Percentiles rank a stretch among this genome's conserved stretches.
Conservation (phyloP, 345 rosid species). For the Draba incana region DNA sequence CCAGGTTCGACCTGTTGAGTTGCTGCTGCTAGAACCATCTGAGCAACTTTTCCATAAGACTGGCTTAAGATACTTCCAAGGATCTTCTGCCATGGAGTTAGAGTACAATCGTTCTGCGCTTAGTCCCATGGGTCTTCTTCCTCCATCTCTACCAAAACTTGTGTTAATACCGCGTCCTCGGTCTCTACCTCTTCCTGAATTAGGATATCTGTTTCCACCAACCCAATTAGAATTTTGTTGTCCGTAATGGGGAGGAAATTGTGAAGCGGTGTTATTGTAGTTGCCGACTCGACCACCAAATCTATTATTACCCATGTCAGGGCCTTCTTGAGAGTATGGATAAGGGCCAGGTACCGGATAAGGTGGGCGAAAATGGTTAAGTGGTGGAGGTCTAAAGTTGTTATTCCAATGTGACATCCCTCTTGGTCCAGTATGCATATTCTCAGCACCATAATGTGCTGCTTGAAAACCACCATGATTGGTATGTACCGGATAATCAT, state of each 20-base stretch:
- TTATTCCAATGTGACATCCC: conserved; percentile 47
- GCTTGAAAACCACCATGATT: conserved; percentile 32
- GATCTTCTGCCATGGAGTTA: conserved; percentile 81
- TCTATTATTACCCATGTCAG: conserved; percentile 46
- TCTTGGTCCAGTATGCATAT: conserved; percentile 47
- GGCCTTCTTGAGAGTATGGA: conserved; percentile 51
- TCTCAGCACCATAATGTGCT: conserved; percentile 35
- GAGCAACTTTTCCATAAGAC: conserved; percentile 54
- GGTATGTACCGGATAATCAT: conserved; percentile 50
- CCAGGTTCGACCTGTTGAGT: conserved; percentile 50
- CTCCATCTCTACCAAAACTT: conserved; percentile 47
- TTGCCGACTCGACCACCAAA: conserved; percentile 42
- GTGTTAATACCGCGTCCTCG: conserved; percentile 41
- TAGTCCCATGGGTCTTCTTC: conserved; percentile 43
- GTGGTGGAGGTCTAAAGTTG: conserved; percentile 39
- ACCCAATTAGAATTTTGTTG: conserved; percentile 47
- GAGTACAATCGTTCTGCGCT: conserved; percentile 56
- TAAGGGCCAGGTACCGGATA: conserved; percentile 46
- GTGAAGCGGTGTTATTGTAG: conserved; percentile 43
- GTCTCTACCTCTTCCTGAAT: conserved; percentile 57
- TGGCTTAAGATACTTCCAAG: conserved; percentile 72
- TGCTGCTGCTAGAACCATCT: conserved; percentile 39
- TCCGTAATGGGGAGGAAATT: conserved; percentile 45
- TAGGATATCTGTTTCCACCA: conserved; percentile 43
- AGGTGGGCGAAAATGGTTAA: conserved; percentile 45